Percentiles rank a stretch among this genome's conserved stretches.
These are phyloP conservation scores for Eucalyptus regnans DNA, from an alignment of 345 rosid species.

Conservation along the genomic window DNA sequence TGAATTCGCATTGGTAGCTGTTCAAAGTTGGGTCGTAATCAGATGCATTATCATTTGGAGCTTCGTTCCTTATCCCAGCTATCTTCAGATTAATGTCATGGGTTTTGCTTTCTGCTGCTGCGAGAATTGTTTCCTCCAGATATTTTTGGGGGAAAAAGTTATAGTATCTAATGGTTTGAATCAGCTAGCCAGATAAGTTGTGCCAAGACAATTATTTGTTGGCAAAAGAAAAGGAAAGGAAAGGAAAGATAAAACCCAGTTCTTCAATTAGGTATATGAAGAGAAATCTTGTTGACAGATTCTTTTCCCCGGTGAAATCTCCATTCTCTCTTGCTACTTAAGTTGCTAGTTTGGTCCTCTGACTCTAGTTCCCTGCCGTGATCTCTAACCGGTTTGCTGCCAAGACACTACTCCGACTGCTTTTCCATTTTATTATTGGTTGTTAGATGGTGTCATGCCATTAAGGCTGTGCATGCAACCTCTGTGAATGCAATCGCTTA, in stretches of 20 bases:
- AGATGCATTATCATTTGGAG: background rate
- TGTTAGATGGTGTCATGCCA: background rate
- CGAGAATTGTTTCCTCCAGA: background rate
- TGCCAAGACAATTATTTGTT: background rate
- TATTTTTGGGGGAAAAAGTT: background rate
- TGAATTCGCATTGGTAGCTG: background rate
- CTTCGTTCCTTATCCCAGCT: background rate
- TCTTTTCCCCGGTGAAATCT: background rate
- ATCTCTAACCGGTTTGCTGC: background rate
- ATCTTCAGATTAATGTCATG: background rate
- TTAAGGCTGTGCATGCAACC: background rate
- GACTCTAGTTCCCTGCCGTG: background rate
- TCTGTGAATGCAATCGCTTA: background rate
- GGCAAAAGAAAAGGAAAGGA: background rate
- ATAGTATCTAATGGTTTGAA: background rate
- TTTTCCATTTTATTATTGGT: background rate
- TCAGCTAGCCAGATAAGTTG: background rate
- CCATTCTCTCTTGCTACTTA: background rate
- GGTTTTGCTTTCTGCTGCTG: background rate
- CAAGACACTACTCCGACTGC: background rate
- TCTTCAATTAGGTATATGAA: background rate
- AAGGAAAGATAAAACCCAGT: background rate
- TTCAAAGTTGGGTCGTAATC: background rate
- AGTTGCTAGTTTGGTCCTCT: background rate
- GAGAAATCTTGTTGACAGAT: background rate